Conservation (phyloP, 1,284 basidiomycete genomes). For the Naganishia liquefaciens region DNA sequence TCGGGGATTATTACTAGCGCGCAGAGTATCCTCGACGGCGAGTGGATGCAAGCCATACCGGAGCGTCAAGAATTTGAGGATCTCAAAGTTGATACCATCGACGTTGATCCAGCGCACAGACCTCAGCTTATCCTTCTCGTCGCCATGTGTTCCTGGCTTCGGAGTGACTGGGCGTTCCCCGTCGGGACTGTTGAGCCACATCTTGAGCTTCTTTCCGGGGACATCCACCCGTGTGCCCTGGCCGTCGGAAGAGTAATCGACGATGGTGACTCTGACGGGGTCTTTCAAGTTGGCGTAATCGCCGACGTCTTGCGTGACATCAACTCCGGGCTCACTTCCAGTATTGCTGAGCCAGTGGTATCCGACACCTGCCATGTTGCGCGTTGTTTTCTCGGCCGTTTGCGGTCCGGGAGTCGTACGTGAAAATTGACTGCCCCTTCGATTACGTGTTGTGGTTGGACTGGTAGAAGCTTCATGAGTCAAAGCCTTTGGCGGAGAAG, state of each 20-base stretch:
- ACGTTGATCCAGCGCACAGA: conserved; percentile 45
- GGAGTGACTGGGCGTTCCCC: conserved; percentile 38
- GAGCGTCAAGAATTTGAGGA: conserved; percentile 50
- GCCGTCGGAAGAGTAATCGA: conserved; percentile 49
- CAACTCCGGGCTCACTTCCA: conserved; percentile 55
- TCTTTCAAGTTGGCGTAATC: conserved; percentile 26
- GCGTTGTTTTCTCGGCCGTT: conserved; percentile 1
- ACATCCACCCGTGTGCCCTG: conserved; percentile 46
- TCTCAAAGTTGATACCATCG: conserved; percentile 52
- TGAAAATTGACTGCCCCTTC: conserved; percentile 10
- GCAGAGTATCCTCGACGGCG: conserved; percentile 52
- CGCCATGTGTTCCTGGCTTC: conserved; percentile 28
- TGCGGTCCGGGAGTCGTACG: background rate
- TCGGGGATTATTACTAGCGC: conserved; percentile 47
- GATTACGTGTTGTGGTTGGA: conserved; percentile 3
- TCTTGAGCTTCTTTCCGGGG: conserved; percentile 44
- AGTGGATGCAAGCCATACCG: conserved; percentile 51
- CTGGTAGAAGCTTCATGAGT: background rate
- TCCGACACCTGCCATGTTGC: conserved; percentile 24
- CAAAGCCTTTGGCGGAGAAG: background rate
- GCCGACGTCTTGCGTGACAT: conserved; percentile 43
- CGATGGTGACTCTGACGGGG: conserved; percentile 37
- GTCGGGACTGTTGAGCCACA: conserved; percentile 46
- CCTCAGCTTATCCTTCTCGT: conserved; percentile 38
- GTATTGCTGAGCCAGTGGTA: conserved; percentile 49